Evolutionary conservation across 2,329 filamentous ascomycete genomes (phyloP), one percentile per base, ranked within the genome.

Genomic region (Aspergillus fumigatus): DNA sequence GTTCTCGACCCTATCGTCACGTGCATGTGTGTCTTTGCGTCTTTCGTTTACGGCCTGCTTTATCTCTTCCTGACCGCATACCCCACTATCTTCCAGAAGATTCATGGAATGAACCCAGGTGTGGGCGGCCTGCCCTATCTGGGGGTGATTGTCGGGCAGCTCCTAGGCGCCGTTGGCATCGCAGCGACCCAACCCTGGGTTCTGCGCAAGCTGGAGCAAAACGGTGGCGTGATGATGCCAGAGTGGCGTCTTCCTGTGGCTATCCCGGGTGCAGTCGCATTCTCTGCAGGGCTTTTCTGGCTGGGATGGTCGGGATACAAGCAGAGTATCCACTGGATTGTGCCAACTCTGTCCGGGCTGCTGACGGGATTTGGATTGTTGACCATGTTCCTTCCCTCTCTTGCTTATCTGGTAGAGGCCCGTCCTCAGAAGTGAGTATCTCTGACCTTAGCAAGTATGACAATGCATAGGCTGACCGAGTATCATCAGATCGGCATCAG

Each of bases 351-450:
- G 14, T 75, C 74, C 0, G 73, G 73, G 1, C 65, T 71, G 6
- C 72, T 80, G 51, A 79, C 79, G 14, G 79, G 78, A 2, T 77
- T 76, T 35, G 78, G 78, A 26, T 76, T 80, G 65, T 73, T 79
- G 58, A 67, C 75, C 9, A 77, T 79, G 49, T 80, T 80, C 64
- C 72, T 80, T 58, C 76, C 78, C 55, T 76, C 73, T 54, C 68
- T 80, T 52, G 78, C 78, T 57, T 78, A 76, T 62, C 65, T 79
- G 7, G 73, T 79, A 8, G 72, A 75, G 47, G 69, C 67, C 2
- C 71, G 69, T 60, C 52, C 64, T 49, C 10, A 45, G 19, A 7
- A 27, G 17, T 11, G 4, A 11, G 41, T 50, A 26, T 29, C 26
- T 32, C 35, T 2, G 41, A 51, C 23, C 17, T 52, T 47, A 27